These are phyloP conservation scores for Gloeopeniophorella convolvens DNA, from an alignment of 768 basidiomycete species.

Conservation along the genomic window DNA sequence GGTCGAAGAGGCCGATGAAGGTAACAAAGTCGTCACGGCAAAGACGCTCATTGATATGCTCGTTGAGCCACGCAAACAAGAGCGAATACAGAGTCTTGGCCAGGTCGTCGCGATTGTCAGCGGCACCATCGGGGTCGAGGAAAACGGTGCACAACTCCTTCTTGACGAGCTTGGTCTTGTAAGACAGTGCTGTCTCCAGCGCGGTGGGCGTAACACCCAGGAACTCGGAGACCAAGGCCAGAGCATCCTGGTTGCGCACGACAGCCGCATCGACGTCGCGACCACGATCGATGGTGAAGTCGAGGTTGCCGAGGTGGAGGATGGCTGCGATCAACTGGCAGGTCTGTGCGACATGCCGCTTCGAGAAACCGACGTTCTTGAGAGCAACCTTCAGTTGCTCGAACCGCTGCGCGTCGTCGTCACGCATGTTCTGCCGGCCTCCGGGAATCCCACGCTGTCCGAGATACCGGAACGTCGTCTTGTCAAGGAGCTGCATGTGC, in stretches of 20 bases:
- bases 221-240: slow-evolving; percentile 86
- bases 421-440: slow-evolving; percentile 42
- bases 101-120: slow-evolving; percentile 89
- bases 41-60: slow-evolving; percentile 91
- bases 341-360: slow-evolving; percentile 90
- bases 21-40: slow-evolving; percentile 90
- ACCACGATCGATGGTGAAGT: slow-evolving; percentile 77
- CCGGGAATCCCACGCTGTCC: slow-evolving; percentile 54
- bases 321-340: slow-evolving; percentile 95
- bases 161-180: slow-evolving; percentile 88
- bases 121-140: slow-evolving; percentile 89
- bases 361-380: slow-evolving; percentile 89
- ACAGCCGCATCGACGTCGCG: slow-evolving; percentile 91
- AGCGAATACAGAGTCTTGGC: slow-evolving; percentile 91
- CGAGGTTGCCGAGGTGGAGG: slow-evolving; percentile 92
- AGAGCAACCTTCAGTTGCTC: slow-evolving; percentile 92
- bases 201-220: slow-evolving; percentile 70
- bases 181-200: slow-evolving; percentile 77
- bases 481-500: slow-evolving; percentile 79
- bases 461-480: slow-evolving; percentile 79
- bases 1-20: slow-evolving; percentile 90
- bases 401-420: slow-evolving; percentile 84
- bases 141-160: slow-evolving; percentile 98
- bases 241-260: slow-evolving; percentile 75
- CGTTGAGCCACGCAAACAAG: slow-evolving; percentile 93